These are phyloP conservation scores for Malus orientalis DNA, from an alignment of 306 rosid species.

Conservation along the genomic window DNA sequence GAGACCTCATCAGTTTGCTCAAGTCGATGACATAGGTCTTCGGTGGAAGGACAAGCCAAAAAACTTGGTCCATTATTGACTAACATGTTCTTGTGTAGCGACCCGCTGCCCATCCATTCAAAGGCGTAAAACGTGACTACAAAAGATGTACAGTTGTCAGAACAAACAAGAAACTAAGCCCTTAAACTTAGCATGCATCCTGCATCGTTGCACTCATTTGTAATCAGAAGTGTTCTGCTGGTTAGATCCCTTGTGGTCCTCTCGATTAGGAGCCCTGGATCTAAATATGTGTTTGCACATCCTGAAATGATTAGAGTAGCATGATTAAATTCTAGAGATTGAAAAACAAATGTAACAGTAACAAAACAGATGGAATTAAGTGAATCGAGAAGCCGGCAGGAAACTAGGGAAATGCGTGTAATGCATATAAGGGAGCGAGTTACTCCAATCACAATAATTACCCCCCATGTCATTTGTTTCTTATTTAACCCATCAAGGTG, in stretches of 20 bases:
- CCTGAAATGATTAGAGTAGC: constrained; percentile 40
- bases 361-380: background rate
- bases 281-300: constrained; percentile 35
- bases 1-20: background rate
- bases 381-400: background rate
- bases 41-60: background rate
- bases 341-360: background rate
- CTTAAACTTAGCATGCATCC: constrained; percentile 8
- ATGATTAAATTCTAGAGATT: background rate
- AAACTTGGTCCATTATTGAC: background rate
- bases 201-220: constrained; percentile 17
- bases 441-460: background rate
- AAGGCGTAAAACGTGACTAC: background rate
- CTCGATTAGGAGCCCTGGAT: constrained; percentile 34
- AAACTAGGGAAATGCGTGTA: background rate
- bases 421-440: background rate
- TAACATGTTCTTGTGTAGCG: background rate
- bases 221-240: constrained; percentile 32
- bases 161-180: constrained; percentile 10
- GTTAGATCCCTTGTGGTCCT: constrained; percentile 32
- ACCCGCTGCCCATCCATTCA: background rate
- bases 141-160: constrained; percentile 21
- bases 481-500: background rate
- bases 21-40: background rate
- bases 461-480: background rate